These are phyloP conservation scores for Umbilicus rupestris DNA, from an alignment of 164 flowering plant species.

Conservation along the genomic window DNA sequence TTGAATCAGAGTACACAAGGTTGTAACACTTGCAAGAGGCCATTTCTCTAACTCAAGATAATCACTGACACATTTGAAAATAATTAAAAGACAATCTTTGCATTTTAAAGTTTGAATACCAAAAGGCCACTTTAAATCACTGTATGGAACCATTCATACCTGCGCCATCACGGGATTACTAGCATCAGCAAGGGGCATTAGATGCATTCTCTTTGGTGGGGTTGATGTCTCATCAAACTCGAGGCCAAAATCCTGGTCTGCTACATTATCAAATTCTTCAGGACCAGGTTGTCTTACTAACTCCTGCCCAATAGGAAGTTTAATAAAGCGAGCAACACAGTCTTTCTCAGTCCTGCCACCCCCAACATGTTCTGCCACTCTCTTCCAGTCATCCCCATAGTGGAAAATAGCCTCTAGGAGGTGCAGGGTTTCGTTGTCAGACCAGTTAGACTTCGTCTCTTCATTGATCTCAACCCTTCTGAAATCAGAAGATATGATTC, in stretches of 20 bases:
- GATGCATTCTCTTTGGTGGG: conserved; percentile 48
- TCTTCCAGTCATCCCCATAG: conserved; percentile 91
- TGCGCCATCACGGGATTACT: conserved; percentile 97
- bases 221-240: conserved; percentile 14
- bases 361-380: conserved; percentile 68
- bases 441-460: conserved; percentile 61
- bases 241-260: conserved; percentile 22
- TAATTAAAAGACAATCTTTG: neutral
- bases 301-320: conserved; percentile 86
- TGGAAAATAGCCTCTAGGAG: conserved; percentile 84
- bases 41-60: neutral
- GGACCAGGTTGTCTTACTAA: conserved; percentile 35
- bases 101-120: neutral
- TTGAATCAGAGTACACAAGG: too few relatives aligned
- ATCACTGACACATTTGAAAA: neutral
- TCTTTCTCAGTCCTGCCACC: conserved; percentile 76
- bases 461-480: conserved; percentile 83
- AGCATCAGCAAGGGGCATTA: conserved; percentile 89
- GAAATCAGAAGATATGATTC: conserved; percentile 58
- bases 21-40: neutral
- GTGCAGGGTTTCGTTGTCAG: conserved; percentile 72
- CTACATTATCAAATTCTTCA: conserved; percentile 25
- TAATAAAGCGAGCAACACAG: conserved; percentile 70
- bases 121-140: neutral
- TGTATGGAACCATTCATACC: conserved; percentile 28